These are phyloP conservation scores for Penicillium sclerotigenum DNA, from an alignment of 2,329 filamentous ascomycete species.

Conservation along the genomic window DNA sequence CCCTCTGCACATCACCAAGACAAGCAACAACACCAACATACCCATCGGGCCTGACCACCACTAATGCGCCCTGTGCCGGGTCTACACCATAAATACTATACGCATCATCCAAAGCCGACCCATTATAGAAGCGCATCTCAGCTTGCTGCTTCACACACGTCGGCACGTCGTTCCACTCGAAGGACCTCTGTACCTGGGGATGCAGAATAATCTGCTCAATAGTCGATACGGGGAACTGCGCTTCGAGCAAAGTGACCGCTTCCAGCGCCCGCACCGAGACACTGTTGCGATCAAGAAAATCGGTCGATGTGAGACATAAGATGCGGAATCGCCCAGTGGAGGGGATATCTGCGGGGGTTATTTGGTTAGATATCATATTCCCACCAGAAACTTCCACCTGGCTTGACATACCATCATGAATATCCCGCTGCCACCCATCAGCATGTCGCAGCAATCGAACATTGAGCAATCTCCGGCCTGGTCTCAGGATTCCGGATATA, in stretches of 20 bases:
- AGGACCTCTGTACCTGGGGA: slow-evolving; percentile 22
- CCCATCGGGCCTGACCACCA: slow-evolving; percentile 40
- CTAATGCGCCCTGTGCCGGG: slow-evolving; percentile 27
- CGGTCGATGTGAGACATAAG: slow-evolving; percentile 32
- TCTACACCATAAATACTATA: slow-evolving; percentile 38
- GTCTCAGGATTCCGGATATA: slow-evolving; percentile 31
- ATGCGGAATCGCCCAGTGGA: slow-evolving; percentile 39
- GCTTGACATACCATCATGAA: slow-evolving; percentile 27
- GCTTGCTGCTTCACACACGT: slow-evolving; percentile 28
- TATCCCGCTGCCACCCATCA: slow-evolving; percentile 31
- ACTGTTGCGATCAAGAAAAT: slow-evolving; percentile 31
- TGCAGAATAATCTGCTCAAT: slow-evolving; percentile 37
- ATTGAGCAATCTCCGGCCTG: slow-evolving; percentile 34
- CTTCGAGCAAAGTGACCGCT: slow-evolving; percentile 18
- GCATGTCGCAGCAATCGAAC: slow-evolving; percentile 33
- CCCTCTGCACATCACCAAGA: not conserved
- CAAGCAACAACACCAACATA: slow-evolving; percentile 28
- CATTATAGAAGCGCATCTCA: slow-evolving; percentile 37
- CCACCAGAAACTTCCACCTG: not conserved
- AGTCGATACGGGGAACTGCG: slow-evolving; percentile 22
- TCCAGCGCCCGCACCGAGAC: slow-evolving; percentile 26
- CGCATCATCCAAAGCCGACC: slow-evolving; percentile 31
- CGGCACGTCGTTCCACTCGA: slow-evolving; percentile 32
- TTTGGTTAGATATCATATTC: not conserved
- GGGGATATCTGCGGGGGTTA: slow-evolving; percentile 22